A percentile compares a stretch with the other conserved stretches of the same genome.
These are phyloP conservation scores for Thermochaetoides thermophila DNA, from an alignment of 495 filamentous ascomycete species.

Conservation along the genomic window DNA sequence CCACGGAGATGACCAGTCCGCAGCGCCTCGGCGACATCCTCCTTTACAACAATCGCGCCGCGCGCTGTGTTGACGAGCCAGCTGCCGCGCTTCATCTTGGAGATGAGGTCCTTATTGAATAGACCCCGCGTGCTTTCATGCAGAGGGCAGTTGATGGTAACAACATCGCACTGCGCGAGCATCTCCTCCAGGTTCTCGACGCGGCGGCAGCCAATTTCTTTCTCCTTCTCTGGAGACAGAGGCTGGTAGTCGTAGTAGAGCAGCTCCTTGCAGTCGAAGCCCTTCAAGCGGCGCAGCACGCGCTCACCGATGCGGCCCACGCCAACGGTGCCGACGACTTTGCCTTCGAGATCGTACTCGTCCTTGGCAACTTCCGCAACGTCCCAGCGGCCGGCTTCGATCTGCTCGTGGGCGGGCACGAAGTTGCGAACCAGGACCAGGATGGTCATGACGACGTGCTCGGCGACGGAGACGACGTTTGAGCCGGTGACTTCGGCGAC, in stretches of 20 bases:
- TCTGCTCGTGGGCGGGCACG: constrained; percentile 90
- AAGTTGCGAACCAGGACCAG: constrained; percentile 94
- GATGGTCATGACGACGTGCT: constrained; percentile 98
- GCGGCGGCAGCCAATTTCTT: constrained; percentile 89
- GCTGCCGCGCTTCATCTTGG: constrained; percentile 96
- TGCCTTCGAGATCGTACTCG: constrained; percentile 92
- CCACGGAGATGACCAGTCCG: constrained; percentile 87
- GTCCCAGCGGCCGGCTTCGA: constrained; percentile 80
- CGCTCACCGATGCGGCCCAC: constrained; percentile 97
- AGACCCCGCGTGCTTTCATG: constrained; percentile 93
- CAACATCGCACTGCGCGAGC: constrained; percentile 88
- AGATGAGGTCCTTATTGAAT: constrained; percentile 99
- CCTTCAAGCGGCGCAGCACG: constrained; percentile 83
- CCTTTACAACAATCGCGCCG: constrained; percentile 98
- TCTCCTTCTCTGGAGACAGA: constrained; percentile 69
- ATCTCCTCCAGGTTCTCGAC: constrained; percentile 85
- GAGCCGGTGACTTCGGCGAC: constrained; percentile 94
- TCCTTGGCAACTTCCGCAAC: constrained; percentile 94
- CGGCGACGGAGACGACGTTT: constrained; percentile 80
- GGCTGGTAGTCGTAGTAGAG: constrained; percentile 99
- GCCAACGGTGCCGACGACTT: constrained; percentile 95
- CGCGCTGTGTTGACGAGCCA: constrained; percentile 98
- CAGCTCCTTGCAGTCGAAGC: constrained; percentile 99
- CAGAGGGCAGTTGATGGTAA: constrained; percentile 98
- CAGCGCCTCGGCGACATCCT: constrained; percentile 91